Conservation (phyloP, 1,139 yeast genomes). For the Yamadazyma aaseri region DNA sequence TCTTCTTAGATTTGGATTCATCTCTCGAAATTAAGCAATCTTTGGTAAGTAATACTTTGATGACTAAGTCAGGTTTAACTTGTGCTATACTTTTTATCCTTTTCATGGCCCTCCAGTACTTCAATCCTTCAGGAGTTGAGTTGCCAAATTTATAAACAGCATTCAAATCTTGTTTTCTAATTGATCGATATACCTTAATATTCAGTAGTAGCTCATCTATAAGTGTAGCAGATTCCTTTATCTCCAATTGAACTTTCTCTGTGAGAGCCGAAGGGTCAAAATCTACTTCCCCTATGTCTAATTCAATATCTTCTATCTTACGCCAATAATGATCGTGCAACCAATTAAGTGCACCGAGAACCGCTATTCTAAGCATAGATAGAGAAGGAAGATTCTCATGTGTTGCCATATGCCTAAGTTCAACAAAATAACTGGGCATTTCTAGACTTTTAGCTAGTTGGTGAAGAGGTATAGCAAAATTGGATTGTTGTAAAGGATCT, state of each 20-base stretch:
- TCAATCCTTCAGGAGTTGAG: slow-evolving; percentile 33
- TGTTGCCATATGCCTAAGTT: slow-evolving; percentile 85
- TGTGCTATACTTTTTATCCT: slow-evolving; percentile 14
- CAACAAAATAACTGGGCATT: slow-evolving; percentile 84
- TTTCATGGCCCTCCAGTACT: slow-evolving; percentile 40
- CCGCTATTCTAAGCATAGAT: slow-evolving; percentile 58
- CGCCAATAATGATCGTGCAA: slow-evolving; percentile 74
- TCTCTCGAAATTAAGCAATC: slow-evolving; percentile 28
- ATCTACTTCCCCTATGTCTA: slow-evolving; percentile 24
- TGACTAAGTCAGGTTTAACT: slow-evolving; percentile 9
- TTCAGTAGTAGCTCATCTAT: slow-evolving; percentile 12
- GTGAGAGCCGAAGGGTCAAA: slow-evolving; percentile 16
- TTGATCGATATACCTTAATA: slow-evolving; percentile 31
- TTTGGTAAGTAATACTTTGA: slow-evolving; percentile 21
- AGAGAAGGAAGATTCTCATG: slow-evolving; percentile 82
- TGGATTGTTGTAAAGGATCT: slow-evolving; percentile 83
- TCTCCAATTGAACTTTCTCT: slow-evolving; percentile 13
- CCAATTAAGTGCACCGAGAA: slow-evolving; percentile 71
- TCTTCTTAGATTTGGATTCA: slow-evolving; percentile 13
- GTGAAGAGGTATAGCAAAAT: slow-evolving; percentile 76
- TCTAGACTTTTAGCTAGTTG: slow-evolving; percentile 66
- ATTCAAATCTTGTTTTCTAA: slow-evolving; percentile 48
- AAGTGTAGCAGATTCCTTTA: slow-evolving; percentile 3
- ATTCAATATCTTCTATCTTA: slow-evolving; percentile 28
- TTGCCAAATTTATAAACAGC: slow-evolving; percentile 38